These are phyloP conservation scores for Fusarium secorum DNA, from an alignment of 2,329 filamentous ascomycete genomes.

Conservation along the genomic window DNA sequence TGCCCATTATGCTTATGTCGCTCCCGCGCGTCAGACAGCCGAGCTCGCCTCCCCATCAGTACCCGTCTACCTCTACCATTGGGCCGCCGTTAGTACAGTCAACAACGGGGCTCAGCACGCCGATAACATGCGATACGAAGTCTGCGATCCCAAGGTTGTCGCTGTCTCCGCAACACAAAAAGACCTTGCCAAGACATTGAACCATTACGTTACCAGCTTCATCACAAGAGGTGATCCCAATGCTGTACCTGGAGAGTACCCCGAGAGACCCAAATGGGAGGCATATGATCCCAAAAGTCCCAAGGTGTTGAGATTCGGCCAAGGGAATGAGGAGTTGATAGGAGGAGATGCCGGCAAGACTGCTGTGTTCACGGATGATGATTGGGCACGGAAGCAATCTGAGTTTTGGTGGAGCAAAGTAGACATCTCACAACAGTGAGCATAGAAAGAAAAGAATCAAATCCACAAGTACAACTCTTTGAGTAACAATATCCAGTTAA, in stretches of 20 bases:
- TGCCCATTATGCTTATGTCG: constrained; percentile 62
- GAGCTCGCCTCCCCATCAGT: constrained; percentile 25
- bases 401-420: constrained; percentile 58
- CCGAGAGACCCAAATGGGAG: constrained; percentile 47
- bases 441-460: background rate
- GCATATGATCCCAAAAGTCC: constrained; percentile 41
- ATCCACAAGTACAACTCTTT: rapidly evolving
- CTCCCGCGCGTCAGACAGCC: constrained; percentile 60
- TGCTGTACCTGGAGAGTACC: constrained; percentile 35
- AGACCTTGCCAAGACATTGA: constrained; percentile 52
- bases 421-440: constrained; percentile 46
- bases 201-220: constrained; percentile 59
- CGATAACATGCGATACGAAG: constrained; percentile 59
- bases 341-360: constrained; percentile 50
- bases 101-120: constrained; percentile 56
- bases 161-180: constrained; percentile 50
- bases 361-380: constrained; percentile 51
- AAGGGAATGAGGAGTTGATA: constrained; percentile 57
- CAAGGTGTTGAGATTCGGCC: constrained; percentile 54
- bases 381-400: constrained; percentile 53
- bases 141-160: constrained; percentile 47
- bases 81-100: constrained; percentile 57
- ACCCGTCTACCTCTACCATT: constrained; percentile 41
- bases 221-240: constrained; percentile 57
- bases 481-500: too few species aligned